Base-by-base conservation (phyloP, 2,329 filamentous ascomycete species). In the Daldinia sp. region DNA sequence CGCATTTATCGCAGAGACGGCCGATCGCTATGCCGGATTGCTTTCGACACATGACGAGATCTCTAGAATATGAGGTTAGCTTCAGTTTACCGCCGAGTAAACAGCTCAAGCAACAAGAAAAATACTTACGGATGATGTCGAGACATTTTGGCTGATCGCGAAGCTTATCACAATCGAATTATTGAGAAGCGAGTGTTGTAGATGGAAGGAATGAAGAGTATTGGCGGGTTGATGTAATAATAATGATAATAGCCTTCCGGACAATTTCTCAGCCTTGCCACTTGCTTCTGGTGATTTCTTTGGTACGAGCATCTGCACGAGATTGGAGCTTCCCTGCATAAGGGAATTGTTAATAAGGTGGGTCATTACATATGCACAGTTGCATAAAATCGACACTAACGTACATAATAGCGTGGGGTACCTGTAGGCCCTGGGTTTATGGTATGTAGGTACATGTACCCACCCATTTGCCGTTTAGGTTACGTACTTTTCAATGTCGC, bases 31-130 rank as follows among this genome's bases (percentile, higher is more conserved):
- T 98, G 83, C 96, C 96, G 68, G 95, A 87, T 81, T 97, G 95
- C 85, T 99, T 99, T 85, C 95, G 94, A 89, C 96, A 99, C 95
- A 98, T 98, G 77, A 99, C 96, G 74, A 99, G 91, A 86, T 99
- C 96, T 82, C 91, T 93, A 78, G 50, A 44, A 30, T 53, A 51
- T 50, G 51, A 10, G 23, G 76, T 80, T 75, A 80, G 80, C 64
- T 50, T 51, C 33, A 42, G 53, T 37, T 48, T 48, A 26, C 35
- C 23, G n/a, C 42, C 42, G 23, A 18, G 61, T 50, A 62, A 67
- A 73, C 57, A 65, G 66, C n/a, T 44, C 9, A 33, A 54, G 54
- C 35, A 28, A 59, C 55, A 37, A 37, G 37, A 89, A 46, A 7
- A 10, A 20, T 18, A 73, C 76, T 74, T 73, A 77, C 76, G 76